Conservation (phyloP, 2,329 filamentous ascomycete genomes). For the Gliomastix tumulicola region DNA sequence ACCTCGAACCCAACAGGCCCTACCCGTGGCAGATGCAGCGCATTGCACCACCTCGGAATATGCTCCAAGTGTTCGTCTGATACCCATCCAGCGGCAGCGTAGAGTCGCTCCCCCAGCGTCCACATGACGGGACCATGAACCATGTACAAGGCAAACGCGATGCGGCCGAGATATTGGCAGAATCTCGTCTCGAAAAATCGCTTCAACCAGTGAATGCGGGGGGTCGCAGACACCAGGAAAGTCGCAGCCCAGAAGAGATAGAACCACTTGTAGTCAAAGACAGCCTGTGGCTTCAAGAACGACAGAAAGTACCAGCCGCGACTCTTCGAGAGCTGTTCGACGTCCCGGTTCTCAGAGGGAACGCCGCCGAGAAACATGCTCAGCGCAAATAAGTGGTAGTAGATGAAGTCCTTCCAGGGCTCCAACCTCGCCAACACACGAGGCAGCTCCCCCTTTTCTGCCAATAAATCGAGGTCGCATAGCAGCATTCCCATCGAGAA, state of each 20-base stretch:
- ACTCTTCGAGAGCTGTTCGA: constrained; percentile 41
- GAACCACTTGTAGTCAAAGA: constrained; percentile 63
- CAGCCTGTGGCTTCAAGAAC: constrained; percentile 56
- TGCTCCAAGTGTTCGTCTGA: constrained; percentile 38
- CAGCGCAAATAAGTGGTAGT: constrained; percentile 41
- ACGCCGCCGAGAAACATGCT: constrained; percentile 54
- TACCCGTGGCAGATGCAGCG: constrained; percentile 42
- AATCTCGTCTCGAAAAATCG: constrained; percentile 50
- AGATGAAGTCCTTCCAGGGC: constrained; percentile 42
- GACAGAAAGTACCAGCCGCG: constrained; percentile 56
- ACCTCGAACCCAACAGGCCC: constrained; percentile 57
- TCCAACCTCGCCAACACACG: constrained; percentile 34
- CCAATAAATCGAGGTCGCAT: constrained; percentile 52
- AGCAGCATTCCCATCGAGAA: constrained; percentile 57
- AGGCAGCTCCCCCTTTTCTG: constrained; percentile 42
- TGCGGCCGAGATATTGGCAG: constrained; percentile 54
- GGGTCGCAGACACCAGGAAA: constrained; percentile 47
- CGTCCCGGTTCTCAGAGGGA: constrained; percentile 41
- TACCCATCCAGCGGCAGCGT: constrained; percentile 51
- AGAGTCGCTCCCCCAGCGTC: constrained; percentile 55
- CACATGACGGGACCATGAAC: constrained; percentile 57
- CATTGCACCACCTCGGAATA: constrained; percentile 50
- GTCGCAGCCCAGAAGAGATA: constrained; percentile 56
- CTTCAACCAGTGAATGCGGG: constrained; percentile 51
- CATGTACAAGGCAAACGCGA: constrained; percentile 58